Conservation (phyloP, 139 green algal species). For the Gonium pectorale region DNA sequence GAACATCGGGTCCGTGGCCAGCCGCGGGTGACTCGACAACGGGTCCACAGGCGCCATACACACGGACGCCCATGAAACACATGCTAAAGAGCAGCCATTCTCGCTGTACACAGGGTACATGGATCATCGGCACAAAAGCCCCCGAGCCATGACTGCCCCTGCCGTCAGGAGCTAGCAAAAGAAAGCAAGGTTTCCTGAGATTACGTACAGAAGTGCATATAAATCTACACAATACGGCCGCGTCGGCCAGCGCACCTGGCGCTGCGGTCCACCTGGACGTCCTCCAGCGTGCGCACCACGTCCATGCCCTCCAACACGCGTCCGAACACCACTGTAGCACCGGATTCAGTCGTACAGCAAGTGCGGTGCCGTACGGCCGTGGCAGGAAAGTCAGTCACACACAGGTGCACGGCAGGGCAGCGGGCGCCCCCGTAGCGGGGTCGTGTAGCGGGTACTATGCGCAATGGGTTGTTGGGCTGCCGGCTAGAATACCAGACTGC, state of each 20-base stretch:
- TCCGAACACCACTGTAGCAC: conserved; percentile 50
- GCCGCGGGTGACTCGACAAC: neutral
- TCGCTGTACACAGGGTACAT: too few species aligned
- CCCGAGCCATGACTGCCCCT: too few species aligned
- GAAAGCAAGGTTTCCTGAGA: too few species aligned
- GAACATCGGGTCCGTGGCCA: neutral
- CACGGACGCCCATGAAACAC: neutral
- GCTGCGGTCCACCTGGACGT: neutral
- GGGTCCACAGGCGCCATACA: neutral
- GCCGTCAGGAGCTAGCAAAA: too few species aligned
- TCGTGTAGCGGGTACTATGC: too few species aligned
- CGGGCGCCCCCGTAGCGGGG: too few species aligned
- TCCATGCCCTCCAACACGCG: conserved; percentile 56
- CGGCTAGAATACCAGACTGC: too few species aligned
- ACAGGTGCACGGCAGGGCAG: neutral
- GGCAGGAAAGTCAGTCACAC: neutral
- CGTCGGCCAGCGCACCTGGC: neutral
- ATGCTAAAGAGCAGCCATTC: neutral
- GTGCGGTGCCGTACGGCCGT: too few species aligned
- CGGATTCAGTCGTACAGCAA: conserved; percentile 66
- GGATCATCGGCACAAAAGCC: too few species aligned
- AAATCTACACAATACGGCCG: too few species aligned
- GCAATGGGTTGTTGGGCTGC: too few species aligned
- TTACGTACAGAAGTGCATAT: too few species aligned
- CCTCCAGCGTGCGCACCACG: conserved; percentile 36